Evolutionary conservation across 2,329 filamentous ascomycete species (phyloP), one percentile per base, ranked within the genome.

Genomic region (Coccinonectria pachysandricola): DNA sequence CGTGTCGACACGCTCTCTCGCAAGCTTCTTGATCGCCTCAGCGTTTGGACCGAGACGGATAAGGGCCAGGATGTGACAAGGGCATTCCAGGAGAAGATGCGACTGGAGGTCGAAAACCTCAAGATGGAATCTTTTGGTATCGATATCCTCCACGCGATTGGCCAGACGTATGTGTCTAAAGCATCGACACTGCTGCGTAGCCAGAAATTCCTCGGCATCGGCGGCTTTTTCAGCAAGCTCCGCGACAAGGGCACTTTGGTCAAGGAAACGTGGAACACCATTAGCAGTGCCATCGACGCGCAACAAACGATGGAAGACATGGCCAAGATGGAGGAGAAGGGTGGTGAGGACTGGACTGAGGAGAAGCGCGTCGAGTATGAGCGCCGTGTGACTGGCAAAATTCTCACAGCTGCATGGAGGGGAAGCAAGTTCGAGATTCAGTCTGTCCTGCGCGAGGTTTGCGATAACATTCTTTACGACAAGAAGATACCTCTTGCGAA

Each of bases 221-320:
- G 81, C 24, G 91, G 91, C 27, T 96, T 98, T 68, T 92, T 95
- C 59, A 84, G 77, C 31, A 74, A 86, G 28, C 71, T 98, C 45
- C 92, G 91, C 62, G 91, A 98, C 57, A 96, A 96, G 73, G 88
- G 88, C 35, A 91, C 80, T 3, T 71, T 96, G 36, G 86, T 93
- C 46, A 96, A 96, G 67, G 91, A 98, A 50, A 96, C 91, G 2
- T 98, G 91, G 91, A 88, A 83, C 50, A 98, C 91, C 15, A 95
- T 98, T 51, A 86, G 78, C 37, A 92, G 84, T 26, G 91, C 91
- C 19, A 93, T 98, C 40, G 87, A 95, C 50, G 91, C 91, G 14
- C 91, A 98, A 62, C 80, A 94, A 64, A 94, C 87, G 34, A 94
- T 98, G 75, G 88, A 98, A 63, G 88, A 95, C 57, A 96, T 98